Evolutionary conservation across 768 basidiomycete species (phyloP).

Genomic region (Mycena latifolia): DNA sequence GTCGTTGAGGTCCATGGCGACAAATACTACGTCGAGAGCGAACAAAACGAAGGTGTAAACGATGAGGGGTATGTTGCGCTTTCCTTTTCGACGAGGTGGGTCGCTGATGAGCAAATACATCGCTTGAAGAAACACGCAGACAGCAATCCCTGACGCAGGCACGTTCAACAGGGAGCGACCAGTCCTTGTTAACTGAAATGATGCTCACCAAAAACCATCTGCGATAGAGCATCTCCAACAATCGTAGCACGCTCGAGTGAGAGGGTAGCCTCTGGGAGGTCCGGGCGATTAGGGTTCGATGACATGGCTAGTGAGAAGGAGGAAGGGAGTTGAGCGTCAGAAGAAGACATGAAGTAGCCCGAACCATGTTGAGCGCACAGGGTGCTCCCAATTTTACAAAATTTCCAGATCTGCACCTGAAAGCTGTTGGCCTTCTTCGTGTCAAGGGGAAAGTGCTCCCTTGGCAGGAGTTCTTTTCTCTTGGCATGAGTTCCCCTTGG

Average conservation of each 20-base stretch:
- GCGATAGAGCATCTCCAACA: conserved; percentile 24
- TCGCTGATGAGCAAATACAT: conserved; percentile 24
- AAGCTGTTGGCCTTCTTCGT: no score
- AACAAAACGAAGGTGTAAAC: conserved; percentile 43
- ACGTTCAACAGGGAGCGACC: no score
- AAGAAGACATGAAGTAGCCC: neutral
- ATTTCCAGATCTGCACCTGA: no score
- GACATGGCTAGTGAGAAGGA: conserved; percentile 4
- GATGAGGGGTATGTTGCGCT: conserved; percentile 43
- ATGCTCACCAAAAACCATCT: conserved; percentile 28
- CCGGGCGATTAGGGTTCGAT: conserved; percentile 20
- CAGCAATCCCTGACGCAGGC: conserved; percentile 6
- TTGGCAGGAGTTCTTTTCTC: no score
- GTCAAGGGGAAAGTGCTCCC: no score
- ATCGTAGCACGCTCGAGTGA: conserved; percentile 24
- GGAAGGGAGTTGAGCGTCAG: neutral
- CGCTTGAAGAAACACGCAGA: conserved; percentile 22
- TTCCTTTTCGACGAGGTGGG: conserved; percentile 14
- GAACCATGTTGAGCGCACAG: no score
- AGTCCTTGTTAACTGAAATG: no score
- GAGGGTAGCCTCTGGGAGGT: conserved; percentile 24
- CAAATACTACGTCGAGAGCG: conserved; percentile 42
- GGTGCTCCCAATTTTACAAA: no score
- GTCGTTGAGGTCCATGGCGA: conserved; percentile 43
- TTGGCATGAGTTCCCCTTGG: no score